These are phyloP conservation scores for Ganoderma meredithae DNA, from an alignment of 1,284 basidiomycete species.

Conservation along the genomic window DNA sequence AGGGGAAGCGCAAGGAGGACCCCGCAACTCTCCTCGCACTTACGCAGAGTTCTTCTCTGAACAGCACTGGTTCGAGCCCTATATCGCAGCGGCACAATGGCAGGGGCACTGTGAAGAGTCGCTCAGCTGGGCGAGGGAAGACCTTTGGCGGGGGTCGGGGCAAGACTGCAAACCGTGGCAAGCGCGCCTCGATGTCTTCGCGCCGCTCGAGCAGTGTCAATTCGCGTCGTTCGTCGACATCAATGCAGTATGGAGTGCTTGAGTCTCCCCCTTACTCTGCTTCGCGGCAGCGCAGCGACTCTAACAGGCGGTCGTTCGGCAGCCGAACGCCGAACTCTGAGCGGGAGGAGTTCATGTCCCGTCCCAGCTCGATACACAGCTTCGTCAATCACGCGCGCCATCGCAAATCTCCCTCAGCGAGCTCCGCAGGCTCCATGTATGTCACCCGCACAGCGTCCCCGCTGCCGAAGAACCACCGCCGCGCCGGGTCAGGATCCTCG, in stretches of 20 bases:
- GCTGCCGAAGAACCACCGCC: conserved; percentile 72
- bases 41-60: conserved; percentile 24
- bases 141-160: conserved; percentile 34
- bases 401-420: conserved; percentile 76
- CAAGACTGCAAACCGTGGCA: conserved; percentile 52
- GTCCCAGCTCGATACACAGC: conserved; percentile 79
- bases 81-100: conserved; percentile 32
- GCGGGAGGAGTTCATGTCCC: conserved; percentile 71
- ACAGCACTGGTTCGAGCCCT: conserved; percentile 36
- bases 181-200: conserved; percentile 73
- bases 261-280: conserved; percentile 57
- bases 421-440: conserved; percentile 73
- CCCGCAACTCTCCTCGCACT: conserved; percentile 31
- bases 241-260: conserved; percentile 63
- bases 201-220: conserved; percentile 84
- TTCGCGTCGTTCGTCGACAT: conserved; percentile 76
- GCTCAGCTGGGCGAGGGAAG: conserved; percentile 51
- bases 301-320: conserved; percentile 70
- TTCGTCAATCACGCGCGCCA: conserved; percentile 64
- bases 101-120: conserved; percentile 54
- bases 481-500: conserved; percentile 77
- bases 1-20: conserved; percentile 62
- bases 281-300: conserved; percentile 51
- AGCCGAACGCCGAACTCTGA: conserved; percentile 83
- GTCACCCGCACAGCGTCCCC: conserved; percentile 67